A percentile compares a stretch with the other conserved stretches of the same genome.
Evolutionary conservation across 768 basidiomycete species (phyloP).

Genomic region (Cystobasidium onofrii): DNA sequence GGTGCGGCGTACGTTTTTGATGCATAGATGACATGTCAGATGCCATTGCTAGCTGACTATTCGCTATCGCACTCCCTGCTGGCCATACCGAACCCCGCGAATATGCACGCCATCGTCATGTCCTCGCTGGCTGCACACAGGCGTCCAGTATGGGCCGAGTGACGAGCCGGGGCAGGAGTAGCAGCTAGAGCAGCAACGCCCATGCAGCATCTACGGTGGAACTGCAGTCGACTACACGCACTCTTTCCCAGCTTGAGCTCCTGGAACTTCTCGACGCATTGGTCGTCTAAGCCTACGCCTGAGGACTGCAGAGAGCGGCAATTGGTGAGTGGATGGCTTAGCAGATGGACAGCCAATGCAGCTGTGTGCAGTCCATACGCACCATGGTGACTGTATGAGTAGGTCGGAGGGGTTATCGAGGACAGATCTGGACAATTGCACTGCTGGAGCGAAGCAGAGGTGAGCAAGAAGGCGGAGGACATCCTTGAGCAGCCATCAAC

Average conservation of each 20-base stretch:
- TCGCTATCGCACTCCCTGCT: too few relatives aligned
- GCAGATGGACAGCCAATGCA: background rate
- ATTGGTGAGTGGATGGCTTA: background rate
- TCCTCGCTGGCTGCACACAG: background rate
- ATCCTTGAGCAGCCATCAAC: background rate
- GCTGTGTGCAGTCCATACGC: background rate
- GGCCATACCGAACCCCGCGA: background rate
- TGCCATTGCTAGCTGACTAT: too few relatives aligned
- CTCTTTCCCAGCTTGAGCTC: slow-evolving; percentile 64
- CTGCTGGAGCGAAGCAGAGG: background rate
- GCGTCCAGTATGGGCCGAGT: too few relatives aligned
- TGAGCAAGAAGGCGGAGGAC: background rate
- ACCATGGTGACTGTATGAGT: slow-evolving; percentile 22
- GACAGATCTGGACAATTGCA: background rate
- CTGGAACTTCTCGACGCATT: slow-evolving; percentile 59
- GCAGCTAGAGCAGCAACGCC: background rate
- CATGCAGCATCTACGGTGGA: background rate
- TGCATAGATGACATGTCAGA: background rate
- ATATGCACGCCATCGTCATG: background rate
- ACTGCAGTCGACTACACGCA: slow-evolving; percentile 15
- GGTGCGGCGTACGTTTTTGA: background rate
- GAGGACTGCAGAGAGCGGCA: slow-evolving; percentile 51
- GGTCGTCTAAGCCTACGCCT: slow-evolving; percentile 57
- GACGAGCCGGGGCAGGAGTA: background rate
- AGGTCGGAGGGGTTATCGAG: background rate